These are phyloP conservation scores for Debaryomycetaceae sp. DNA, from an alignment of 1,139 yeast genomes.

Conservation along the genomic window DNA sequence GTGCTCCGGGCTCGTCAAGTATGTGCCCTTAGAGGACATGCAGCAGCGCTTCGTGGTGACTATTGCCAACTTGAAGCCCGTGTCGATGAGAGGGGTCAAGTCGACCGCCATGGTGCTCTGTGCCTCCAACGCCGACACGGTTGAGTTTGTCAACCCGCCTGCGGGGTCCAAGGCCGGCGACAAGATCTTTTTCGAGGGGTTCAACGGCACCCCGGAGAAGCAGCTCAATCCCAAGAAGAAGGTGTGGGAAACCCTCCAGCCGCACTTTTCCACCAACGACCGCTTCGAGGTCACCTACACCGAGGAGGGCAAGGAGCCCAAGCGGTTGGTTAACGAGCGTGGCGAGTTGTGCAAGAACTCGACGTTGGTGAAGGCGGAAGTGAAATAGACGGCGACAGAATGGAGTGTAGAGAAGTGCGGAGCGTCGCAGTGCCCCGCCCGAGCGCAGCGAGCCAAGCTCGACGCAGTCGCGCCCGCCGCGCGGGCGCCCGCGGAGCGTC, in stretches of 20 bases:
- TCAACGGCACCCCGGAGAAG: constrained; percentile 82
- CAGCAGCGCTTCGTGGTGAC: constrained; percentile 47
- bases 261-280: constrained; percentile 78
- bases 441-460: too few relatives aligned
- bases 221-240: constrained; percentile 98
- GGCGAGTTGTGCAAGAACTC: constrained; percentile 72
- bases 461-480: constrained; percentile 1
- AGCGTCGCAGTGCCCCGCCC: too few relatives aligned
- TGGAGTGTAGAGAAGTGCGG: too few relatives aligned
- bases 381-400: constrained; percentile 21
- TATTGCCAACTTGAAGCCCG: constrained; percentile 60
- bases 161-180: constrained; percentile 95
- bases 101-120: constrained; percentile 96
- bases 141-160: constrained; percentile 95
- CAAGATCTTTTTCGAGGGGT: constrained; percentile 90
- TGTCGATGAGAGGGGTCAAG: constrained; percentile 79
- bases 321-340: constrained; percentile 69
- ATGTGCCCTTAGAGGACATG: constrained; percentile 44
- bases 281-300: constrained; percentile 74
- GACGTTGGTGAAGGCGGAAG: constrained; percentile 64
- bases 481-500: not conserved
- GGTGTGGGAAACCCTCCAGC: constrained; percentile 94
- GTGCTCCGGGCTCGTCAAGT: constrained; percentile 77
- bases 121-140: constrained; percentile 66
- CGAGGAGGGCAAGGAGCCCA: constrained; percentile 75